A percentile compares a stretch with the other conserved stretches of the same genome.
phyloP scores from a whole-genome alignment of 1,284 basidiomycete genomes.

The Clitocybe nebularis region DNA sequence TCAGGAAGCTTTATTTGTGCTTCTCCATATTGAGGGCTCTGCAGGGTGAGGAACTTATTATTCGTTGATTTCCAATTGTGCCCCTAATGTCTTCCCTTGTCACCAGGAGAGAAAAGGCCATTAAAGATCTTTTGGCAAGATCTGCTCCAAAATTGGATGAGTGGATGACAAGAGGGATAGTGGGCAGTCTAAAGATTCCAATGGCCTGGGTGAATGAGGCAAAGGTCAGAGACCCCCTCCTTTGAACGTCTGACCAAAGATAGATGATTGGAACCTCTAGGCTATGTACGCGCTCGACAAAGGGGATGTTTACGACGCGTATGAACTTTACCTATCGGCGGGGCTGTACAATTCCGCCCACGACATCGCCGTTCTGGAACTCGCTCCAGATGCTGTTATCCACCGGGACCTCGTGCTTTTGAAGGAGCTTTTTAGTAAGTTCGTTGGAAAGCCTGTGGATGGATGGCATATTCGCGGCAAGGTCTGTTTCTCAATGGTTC shows the following conservation, averaged over 20 bases:
- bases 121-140: conserved; percentile 79
- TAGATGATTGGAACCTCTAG: conserved; percentile 35
- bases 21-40: conserved; percentile 83
- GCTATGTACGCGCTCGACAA: conserved; percentile 62
- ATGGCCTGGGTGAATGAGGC: conserved; percentile 85
- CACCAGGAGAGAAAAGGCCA: conserved; percentile 68
- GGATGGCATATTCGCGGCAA: conserved; percentile 81
- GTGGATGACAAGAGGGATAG: conserved; percentile 70
- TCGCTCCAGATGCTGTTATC: conserved; percentile 90
- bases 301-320: conserved; percentile 73
- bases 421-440: conserved; percentile 67
- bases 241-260: not conserved
- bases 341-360: conserved; percentile 75
- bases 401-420: conserved; percentile 76
- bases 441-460: conserved; percentile 61
- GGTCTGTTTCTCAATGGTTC: conserved; percentile 36
- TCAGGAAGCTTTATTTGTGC: conserved; percentile 85
- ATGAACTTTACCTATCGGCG: conserved; percentile 73
- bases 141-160: conserved; percentile 68
- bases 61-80: conserved; percentile 3
- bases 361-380: conserved; percentile 71
- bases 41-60: conserved; percentile 56
- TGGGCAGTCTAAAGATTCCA: conserved; percentile 78
- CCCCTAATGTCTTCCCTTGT: conserved; percentile 8
- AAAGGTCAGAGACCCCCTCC: conserved; percentile 46